Percentiles rank a stretch among this genome's conserved stretches.
These are phyloP conservation scores for Talaromyces sp. DNA, from an alignment of 2,329 filamentous ascomycete species.

Conservation along the genomic window DNA sequence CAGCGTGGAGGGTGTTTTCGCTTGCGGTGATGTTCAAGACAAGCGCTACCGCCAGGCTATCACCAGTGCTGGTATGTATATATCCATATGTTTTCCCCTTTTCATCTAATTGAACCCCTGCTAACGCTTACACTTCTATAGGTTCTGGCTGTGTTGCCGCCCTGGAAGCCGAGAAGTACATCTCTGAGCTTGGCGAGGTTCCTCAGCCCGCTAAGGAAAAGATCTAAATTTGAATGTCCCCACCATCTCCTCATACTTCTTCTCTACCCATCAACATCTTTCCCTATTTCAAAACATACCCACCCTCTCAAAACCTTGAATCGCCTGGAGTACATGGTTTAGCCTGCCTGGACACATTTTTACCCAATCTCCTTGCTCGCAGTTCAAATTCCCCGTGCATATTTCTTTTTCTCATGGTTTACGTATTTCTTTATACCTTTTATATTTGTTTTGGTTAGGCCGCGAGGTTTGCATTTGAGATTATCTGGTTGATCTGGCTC, in stretches of 20 bases:
- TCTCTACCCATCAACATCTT: not conserved
- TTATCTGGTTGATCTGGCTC: constrained; percentile 7
- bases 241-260: not conserved
- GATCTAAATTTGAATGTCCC: constrained; percentile 24
- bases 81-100: not conserved
- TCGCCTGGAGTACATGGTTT: constrained; percentile 8
- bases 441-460: constrained; percentile 13
- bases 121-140: constrained; percentile 41
- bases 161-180: constrained; percentile 91
- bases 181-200: constrained; percentile 70
- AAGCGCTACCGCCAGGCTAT: constrained; percentile 98
- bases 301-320: not conserved
- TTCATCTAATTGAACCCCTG: not conserved
- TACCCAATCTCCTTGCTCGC: constrained; percentile 9
- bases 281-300: not conserved
- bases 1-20: constrained; percentile 88
- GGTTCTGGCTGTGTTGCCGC: constrained; percentile 94
- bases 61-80: constrained; percentile 82
- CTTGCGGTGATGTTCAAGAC: constrained; percentile 96
- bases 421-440: constrained; percentile 14
- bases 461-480: constrained; percentile 4
- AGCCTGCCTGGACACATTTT: constrained; percentile 10
- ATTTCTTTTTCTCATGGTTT: constrained; percentile 16
- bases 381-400: constrained; percentile 17
- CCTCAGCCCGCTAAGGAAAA: constrained; percentile 49